phyloP scores from a whole-genome alignment of 179 eudicot genomes.

The Patellifolia procumbens region DNA sequence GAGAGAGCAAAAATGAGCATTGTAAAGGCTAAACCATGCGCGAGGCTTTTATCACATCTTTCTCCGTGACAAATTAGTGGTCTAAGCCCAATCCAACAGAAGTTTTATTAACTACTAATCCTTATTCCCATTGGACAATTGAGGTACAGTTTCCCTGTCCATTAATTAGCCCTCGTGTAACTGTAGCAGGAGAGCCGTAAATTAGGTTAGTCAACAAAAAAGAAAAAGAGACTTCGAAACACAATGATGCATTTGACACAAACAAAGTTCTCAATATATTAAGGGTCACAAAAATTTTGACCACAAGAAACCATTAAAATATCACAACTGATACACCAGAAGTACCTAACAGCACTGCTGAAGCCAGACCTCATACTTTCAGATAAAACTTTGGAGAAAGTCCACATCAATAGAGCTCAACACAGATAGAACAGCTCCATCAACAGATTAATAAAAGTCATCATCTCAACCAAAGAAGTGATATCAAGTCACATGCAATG shows the following conservation, averaged over 20 bases:
- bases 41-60: too few relatives aligned
- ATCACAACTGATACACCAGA: not conserved
- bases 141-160: too few relatives aligned
- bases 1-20: too few relatives aligned
- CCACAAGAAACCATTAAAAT: not conserved
- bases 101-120: too few relatives aligned
- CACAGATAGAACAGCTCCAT: not conserved
- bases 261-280: not conserved
- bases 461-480: not conserved
- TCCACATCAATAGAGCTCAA: not conserved
- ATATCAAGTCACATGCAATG: not conserved
- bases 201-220: not conserved
- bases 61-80: too few relatives aligned
- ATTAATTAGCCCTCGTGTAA: too few relatives aligned
- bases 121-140: too few relatives aligned
- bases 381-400: not conserved
- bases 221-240: not conserved
- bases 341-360: not conserved
- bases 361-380: not conserved
- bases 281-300: not conserved
- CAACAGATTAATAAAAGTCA: not conserved
- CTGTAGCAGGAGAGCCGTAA: not conserved
- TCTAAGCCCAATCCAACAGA: too few relatives aligned
- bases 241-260: not conserved
- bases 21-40: too few relatives aligned